Percentiles rank a stretch among this genome's conserved stretches.
These are phyloP conservation scores for Cucurbita pepo DNA, from an alignment of 306 rosid genomes.

Conservation along the genomic window DNA sequence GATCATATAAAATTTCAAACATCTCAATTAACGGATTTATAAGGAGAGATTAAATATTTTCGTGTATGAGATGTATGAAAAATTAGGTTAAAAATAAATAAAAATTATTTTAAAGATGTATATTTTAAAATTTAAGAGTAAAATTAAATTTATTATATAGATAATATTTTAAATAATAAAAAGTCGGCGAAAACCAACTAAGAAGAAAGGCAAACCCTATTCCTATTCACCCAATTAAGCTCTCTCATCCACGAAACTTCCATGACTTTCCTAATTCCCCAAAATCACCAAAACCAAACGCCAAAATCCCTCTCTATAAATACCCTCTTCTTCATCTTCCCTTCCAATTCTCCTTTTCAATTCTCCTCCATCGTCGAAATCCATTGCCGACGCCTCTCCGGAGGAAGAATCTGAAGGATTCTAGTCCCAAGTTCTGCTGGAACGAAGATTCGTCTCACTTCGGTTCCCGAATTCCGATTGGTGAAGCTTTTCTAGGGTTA, in stretches of 20 bases:
- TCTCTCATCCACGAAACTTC: conserved; percentile 6
- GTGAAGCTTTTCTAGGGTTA: not conserved
- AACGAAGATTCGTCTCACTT: not conserved
- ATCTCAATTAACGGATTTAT: too few relatives aligned
- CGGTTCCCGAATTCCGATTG: not conserved
- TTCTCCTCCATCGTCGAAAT: not conserved
- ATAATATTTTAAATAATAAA: not conserved
- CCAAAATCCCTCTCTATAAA: conserved; percentile 10
- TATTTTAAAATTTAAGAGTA: too few relatives aligned
- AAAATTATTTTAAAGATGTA: too few relatives aligned
- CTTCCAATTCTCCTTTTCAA: not conserved
- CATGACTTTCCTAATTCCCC: conserved; percentile 22
- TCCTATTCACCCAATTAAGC: conserved; percentile 1
- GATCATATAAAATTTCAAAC: too few relatives aligned
- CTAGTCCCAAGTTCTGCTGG: not conserved
- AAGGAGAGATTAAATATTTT: too few relatives aligned
- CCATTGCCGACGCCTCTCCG: not conserved
- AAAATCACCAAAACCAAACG: not conserved
- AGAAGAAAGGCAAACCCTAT: not conserved
- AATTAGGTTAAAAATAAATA: too few relatives aligned
- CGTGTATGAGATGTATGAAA: too few relatives aligned
- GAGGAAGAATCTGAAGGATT: not conserved
- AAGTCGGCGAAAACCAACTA: not conserved
- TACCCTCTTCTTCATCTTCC: not conserved
- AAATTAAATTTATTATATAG: too few relatives aligned